Evolutionary conservation across 371 early-diverging fungal genomes (phyloP), one percentile per base, ranked within the genome.

Genomic region (Rhizopus stolonifer): DNA sequence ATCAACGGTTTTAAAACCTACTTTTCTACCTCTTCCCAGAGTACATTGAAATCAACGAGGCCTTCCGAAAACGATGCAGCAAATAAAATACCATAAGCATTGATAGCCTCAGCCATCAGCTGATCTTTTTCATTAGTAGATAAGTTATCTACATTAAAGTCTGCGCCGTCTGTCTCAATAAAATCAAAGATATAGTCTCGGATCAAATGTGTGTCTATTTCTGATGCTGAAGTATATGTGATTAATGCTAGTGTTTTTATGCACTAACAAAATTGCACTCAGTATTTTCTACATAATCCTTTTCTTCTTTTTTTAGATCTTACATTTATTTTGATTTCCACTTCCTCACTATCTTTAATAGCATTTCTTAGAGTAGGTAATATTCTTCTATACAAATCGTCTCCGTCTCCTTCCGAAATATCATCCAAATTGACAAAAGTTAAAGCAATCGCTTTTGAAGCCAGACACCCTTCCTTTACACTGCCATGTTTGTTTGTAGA

Each of bases 351-450:
- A 56, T 81, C 69, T 22, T 69, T 70, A 22, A 75, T 70, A 15
- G 72, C 74, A 50, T 63, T 70, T 55, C 77, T 75, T 24, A 85
- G 61, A 15, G 72, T 51, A 10, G 74, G 71, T 33, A 78, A 64
- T 14, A 83, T 65, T 46, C 73, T 66, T 47, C 79, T 74, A 49
- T 83, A 86, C 46, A 80, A 71, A 39, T 76, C 72, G 46, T 85
- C 86, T 23, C 79, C 79, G 34, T 79, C 83, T 9, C 52, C 62
- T 31, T 66, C 59, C 7, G 67, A 68, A 3, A 64, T 57, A 21
- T 81, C 77, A 24, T 87, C 88, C 53, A 87, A 74, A 36, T 79
- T 86, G 26, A 91, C 64, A 64, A 91, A 91, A 14, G 77, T 72
- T 8, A 88, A 70, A 8, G 80, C 72, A 18, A 87, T 77, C 2